These are phyloP conservation scores for Salvia hispanica DNA, from an alignment of 257 asterid genomes.

Conservation along the genomic window DNA sequence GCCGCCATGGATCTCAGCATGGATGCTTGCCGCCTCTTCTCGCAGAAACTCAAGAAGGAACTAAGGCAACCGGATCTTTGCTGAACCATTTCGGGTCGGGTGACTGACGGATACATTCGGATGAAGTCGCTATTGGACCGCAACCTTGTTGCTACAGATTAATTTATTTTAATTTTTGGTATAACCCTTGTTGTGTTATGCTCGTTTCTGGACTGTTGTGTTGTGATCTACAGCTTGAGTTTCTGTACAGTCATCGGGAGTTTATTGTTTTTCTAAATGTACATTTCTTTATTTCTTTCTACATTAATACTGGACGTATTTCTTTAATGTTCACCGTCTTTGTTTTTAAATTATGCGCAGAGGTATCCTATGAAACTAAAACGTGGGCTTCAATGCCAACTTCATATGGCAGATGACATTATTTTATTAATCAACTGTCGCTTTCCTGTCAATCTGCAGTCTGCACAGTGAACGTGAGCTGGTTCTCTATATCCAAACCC, in stretches of 20 bases:
- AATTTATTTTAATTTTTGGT: too few relatives aligned
- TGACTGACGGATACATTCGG: neutral
- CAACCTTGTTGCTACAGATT: too few relatives aligned
- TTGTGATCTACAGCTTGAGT: conserved; percentile 9
- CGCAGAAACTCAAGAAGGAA: conserved; percentile 78
- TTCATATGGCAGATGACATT: neutral
- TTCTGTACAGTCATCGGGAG: conserved; percentile 51
- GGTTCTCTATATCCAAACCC: neutral
- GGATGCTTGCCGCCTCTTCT: conserved; percentile 85
- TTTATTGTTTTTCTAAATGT: conserved; percentile 29
- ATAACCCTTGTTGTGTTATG: neutral
- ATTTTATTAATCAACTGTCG: neutral
- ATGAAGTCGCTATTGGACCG: neutral
- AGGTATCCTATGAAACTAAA: conserved; percentile 36
- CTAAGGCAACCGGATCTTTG: conserved; percentile 62
- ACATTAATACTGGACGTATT: conserved; percentile 26
- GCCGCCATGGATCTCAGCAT: conserved; percentile 94
- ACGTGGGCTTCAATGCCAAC: conserved; percentile 14
- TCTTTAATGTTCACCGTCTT: neutral
- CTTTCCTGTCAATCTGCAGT: neutral
- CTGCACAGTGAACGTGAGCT: neutral
- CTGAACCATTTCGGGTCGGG: conserved; percentile 7
- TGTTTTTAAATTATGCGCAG: neutral
- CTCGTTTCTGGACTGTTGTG: neutral
- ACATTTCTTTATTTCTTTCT: conserved; percentile 31